Conservation (phyloP, 2,329 filamentous ascomycete species). For the Aspergillus clavatus region DNA sequence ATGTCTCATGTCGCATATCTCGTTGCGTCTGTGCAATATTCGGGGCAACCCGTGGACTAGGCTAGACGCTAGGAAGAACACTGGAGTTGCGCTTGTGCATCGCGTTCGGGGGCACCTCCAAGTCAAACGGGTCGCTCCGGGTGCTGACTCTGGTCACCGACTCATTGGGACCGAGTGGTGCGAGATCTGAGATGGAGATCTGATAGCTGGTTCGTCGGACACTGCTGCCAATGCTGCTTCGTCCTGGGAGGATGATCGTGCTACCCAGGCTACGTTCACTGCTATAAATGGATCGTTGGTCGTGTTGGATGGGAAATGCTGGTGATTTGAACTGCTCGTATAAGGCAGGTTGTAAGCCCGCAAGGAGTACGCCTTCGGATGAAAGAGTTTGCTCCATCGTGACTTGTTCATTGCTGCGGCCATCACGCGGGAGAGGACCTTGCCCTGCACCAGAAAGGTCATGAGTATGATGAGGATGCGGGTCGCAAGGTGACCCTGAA, state of each 20-base stretch:
- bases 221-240: conserved; percentile 21
- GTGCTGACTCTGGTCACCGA: conserved; percentile 16
- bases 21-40: too few species aligned
- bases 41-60: too few species aligned
- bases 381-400: background rate
- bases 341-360: background rate
- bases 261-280: conserved; percentile 23
- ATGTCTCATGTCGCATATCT: conserved; percentile 6
- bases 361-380: background rate
- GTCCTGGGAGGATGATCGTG: conserved; percentile 27
- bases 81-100: conserved; percentile 11
- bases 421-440: too few species aligned
- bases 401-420: too few species aligned
- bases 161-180: conserved; percentile 4
- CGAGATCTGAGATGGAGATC: conserved; percentile 7
- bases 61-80: conserved; percentile 1
- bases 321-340: background rate
- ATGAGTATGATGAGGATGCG: background rate
- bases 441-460: background rate
- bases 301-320: background rate
- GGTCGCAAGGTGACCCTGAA: background rate
- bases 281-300: conserved; percentile 12
- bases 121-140: conserved; percentile 34
- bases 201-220: conserved; percentile 13
- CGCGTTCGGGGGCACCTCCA: conserved; percentile 34